These are phyloP conservation scores for Aspergillus sp. DNA, from an alignment of 2,329 filamentous ascomycete species.

Conservation along the genomic window DNA sequence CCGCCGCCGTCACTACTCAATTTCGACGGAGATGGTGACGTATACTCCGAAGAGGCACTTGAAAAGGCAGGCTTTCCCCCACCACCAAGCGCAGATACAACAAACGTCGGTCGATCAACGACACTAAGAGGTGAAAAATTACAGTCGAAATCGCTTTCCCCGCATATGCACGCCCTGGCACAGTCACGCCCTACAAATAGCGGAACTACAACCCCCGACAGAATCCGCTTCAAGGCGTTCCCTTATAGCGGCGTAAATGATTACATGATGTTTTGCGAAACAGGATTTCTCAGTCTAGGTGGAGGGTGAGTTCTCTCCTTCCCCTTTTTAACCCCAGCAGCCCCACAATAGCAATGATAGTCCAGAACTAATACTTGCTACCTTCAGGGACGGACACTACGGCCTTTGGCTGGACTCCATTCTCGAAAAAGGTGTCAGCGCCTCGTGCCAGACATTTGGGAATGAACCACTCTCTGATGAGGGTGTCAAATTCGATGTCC, in stretches of 20 bases:
- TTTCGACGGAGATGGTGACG: conserved; percentile 12
- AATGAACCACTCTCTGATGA: conserved; percentile 94
- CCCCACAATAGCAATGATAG: neutral
- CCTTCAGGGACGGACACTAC: conserved; percentile 71
- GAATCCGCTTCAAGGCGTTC: conserved; percentile 94
- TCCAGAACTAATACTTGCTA: neutral
- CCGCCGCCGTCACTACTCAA: conserved; percentile 17
- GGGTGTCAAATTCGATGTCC: conserved; percentile 84
- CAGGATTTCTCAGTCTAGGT: conserved; percentile 79
- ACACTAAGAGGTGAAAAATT: conserved; percentile 49
- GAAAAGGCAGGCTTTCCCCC: conserved; percentile 62
- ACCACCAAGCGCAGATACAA: conserved; percentile 67
- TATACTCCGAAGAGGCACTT: conserved; percentile 41
- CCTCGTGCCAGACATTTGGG: conserved; percentile 84
- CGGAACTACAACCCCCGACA: conserved; percentile 62
- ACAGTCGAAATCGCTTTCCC: conserved; percentile 20
- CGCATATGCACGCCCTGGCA: conserved; percentile 19
- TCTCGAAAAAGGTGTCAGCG: conserved; percentile 80
- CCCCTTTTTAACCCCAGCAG: neutral
- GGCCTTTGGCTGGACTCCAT: conserved; percentile 90
- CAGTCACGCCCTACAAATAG: conserved; percentile 26
- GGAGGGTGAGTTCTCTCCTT: conserved; percentile 57
- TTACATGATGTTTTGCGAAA: conserved; percentile 92
- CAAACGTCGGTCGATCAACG: conserved; percentile 60
- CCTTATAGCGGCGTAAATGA: conserved; percentile 95